Evolutionary conservation across 2,329 filamentous ascomycete species (phyloP).

Genomic region (Ophiocordyceps camponoti-leonardi): DNA sequence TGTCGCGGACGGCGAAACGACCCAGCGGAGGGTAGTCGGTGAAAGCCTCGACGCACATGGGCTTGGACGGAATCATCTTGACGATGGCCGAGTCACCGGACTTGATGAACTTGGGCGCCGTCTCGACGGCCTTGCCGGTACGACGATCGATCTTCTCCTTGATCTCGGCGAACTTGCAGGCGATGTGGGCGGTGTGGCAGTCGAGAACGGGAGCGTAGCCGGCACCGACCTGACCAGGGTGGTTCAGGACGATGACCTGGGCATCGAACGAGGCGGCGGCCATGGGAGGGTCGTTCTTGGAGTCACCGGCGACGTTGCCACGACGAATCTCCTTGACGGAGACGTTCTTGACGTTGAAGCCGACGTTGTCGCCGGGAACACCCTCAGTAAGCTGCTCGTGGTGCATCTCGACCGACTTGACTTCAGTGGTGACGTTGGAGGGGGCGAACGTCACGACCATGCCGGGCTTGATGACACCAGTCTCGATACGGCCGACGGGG

Average conservation of each 20-base stretch:
- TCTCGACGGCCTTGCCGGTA: constrained; percentile 95
- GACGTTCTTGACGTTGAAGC: constrained; percentile 99
- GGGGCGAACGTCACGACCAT: constrained; percentile 98
- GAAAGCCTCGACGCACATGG: constrained; percentile 99
- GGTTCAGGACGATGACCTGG: constrained; percentile 99
- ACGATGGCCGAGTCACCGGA: constrained; percentile 99
- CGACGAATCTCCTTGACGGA: constrained; percentile 99
- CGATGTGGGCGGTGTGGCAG: constrained; percentile 99
- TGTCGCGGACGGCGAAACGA: constrained; percentile 99
- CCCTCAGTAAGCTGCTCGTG: constrained; percentile 96
- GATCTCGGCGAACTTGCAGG: constrained; percentile 99
- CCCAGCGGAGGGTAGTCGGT: constrained; percentile 98
- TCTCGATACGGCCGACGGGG: constrained; percentile 99
- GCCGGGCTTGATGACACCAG: constrained; percentile 79
- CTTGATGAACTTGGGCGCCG: constrained; percentile 98
- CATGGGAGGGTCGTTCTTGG: constrained; percentile 95
- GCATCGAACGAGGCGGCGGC: constrained; percentile 92
- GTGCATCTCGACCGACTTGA: constrained; percentile 99
- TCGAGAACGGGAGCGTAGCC: constrained; percentile 98
- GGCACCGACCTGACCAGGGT: constrained; percentile 98
- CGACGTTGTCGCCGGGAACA: constrained; percentile 98
- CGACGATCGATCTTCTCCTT: constrained; percentile 99
- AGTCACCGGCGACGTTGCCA: constrained; percentile 99
- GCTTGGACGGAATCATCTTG: constrained; percentile 99
- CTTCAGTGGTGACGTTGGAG: constrained; percentile 98